Percentiles rank a stretch among this genome's conserved stretches.
These are phyloP conservation scores for Xylariaceae sp. DNA, from an alignment of 2,329 filamentous ascomycete species.

Conservation along the genomic window DNA sequence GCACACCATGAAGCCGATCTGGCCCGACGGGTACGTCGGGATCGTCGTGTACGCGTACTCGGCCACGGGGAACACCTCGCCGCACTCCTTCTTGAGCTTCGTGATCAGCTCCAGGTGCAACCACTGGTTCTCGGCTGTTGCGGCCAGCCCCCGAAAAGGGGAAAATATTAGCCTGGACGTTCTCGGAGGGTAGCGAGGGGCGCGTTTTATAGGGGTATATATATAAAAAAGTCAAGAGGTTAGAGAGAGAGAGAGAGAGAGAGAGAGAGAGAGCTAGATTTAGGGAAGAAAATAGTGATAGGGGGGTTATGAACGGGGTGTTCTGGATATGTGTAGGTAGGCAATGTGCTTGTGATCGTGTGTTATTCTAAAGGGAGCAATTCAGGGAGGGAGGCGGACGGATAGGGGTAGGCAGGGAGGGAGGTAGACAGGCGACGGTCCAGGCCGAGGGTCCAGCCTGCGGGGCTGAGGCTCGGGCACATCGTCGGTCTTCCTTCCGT, in stretches of 20 bases:
- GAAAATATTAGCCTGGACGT: conserved; percentile 5
- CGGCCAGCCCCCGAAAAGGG: neutral
- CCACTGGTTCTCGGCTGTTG: conserved; percentile 96
- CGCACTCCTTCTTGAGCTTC: conserved; percentile 95
- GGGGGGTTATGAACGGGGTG: no score
- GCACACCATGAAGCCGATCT: conserved; percentile 99
- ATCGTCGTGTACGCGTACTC: conserved; percentile 99
- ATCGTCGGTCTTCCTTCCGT: neutral
- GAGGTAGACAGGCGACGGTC: conserved; percentile 13
- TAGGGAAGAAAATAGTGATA: neutral
- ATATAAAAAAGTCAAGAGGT: no score
- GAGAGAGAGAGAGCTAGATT: neutral
- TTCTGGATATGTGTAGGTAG: no score
- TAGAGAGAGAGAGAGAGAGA: neutral
- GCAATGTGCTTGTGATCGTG: neutral
- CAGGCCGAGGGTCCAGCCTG: no score
- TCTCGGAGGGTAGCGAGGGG: no score
- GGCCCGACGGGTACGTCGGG: conserved; percentile 96
- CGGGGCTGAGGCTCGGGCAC: neutral
- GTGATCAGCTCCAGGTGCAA: conserved; percentile 92
- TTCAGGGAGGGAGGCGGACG: neutral
- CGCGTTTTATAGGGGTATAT: no score
- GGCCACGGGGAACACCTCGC: conserved; percentile 93
- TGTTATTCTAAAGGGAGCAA: neutral
- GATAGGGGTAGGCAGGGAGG: no score